Evolutionary conservation across 2,329 filamentous ascomycete genomes (phyloP).

Genomic region (Colletotrichum sp.): DNA sequence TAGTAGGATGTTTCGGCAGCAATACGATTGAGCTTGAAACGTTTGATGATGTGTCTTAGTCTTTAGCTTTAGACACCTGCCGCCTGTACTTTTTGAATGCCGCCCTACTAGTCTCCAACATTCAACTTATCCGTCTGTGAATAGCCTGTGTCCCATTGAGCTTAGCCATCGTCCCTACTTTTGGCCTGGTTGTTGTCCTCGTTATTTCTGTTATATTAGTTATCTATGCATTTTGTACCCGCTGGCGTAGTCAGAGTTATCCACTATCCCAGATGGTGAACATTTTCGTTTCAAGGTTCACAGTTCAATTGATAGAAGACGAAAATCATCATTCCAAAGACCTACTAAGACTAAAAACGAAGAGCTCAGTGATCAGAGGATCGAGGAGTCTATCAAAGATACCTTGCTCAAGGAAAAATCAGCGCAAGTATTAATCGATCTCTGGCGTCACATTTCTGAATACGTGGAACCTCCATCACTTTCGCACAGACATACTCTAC

Average conservation of each 20-base stretch:
- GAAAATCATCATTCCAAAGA: background rate
- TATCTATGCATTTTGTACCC: background rate
- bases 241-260: background rate
- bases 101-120: background rate
- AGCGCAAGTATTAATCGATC: background rate
- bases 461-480: background rate
- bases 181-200: background rate
- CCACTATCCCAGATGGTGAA: background rate
- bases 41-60: background rate
- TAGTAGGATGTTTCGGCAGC: background rate
- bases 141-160: background rate
- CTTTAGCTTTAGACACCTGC: background rate
- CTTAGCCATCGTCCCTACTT: background rate
- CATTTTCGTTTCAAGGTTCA: background rate
- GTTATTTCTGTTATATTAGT: background rate
- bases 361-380: background rate
- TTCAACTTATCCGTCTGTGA: background rate
- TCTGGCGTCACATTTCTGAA: background rate
- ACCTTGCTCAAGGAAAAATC: background rate
- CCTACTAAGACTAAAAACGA: background rate
- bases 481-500: background rate
- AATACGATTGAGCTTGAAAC: background rate
- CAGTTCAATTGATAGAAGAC: background rate
- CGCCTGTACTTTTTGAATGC: background rate
- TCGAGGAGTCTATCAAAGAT: background rate